phyloP scores from a whole-genome alignment of 78 protist species.

The Polysphondylium violaceum region DNA sequence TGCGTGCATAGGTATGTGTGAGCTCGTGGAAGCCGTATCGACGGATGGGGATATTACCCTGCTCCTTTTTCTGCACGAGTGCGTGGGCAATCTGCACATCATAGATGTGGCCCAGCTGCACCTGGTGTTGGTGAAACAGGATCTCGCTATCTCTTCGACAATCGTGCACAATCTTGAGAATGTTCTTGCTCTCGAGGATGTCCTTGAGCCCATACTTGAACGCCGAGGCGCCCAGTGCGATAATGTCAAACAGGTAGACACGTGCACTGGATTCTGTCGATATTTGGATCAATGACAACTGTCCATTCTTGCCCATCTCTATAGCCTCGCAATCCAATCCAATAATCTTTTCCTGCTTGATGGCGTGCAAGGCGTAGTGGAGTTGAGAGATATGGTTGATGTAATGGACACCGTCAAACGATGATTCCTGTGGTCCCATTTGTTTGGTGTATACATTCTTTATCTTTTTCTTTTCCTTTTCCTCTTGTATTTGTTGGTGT shows the following conservation, averaged over 20 bases:
- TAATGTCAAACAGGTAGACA: conserved; percentile 43
- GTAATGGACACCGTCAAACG: conserved; percentile 48
- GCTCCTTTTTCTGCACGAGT: conserved; percentile 18
- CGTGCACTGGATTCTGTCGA: conserved; percentile 13
- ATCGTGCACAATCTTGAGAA: conserved; percentile 57
- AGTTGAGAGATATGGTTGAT: conserved; percentile 17
- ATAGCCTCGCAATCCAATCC: conserved; percentile 46
- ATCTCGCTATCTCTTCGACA: conserved; percentile 68
- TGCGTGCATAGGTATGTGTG: conserved; percentile 21
- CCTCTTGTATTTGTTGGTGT: not conserved
- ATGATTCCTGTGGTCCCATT: not conserved
- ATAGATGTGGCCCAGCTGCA: conserved; percentile 13
- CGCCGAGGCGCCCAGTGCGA: not conserved
- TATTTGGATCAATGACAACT: conserved; percentile 39
- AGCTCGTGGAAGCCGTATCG: conserved; percentile 61
- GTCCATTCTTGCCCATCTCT: conserved; percentile 70
- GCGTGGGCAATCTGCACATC: conserved; percentile 75
- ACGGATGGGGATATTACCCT: conserved; percentile 56
- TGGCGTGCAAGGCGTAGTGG: not conserved
- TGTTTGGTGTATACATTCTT: not conserved
- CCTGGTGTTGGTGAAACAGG: conserved; percentile 55
- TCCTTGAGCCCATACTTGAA: conserved; percentile 47
- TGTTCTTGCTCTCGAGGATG: not conserved
- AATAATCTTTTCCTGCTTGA: conserved; percentile 31
- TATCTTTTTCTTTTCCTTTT: conserved; percentile 23